Evolutionary conservation across 257 asterid genomes (phyloP).

Genomic region (Thymus quinquecostatus): DNA sequence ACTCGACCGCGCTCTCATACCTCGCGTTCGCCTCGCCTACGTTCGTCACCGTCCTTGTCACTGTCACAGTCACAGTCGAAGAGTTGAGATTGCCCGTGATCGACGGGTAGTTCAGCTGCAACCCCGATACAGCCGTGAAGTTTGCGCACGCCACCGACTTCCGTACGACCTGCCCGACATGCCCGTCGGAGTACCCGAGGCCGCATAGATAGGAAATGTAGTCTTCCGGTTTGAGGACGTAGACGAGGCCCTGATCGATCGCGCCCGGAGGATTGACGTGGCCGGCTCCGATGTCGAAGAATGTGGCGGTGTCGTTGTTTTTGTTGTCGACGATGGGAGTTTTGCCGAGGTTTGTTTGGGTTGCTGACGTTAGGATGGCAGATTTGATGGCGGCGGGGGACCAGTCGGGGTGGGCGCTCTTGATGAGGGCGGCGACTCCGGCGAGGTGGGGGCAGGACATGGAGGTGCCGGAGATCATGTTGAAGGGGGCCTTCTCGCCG

Average conservation of each 20-base stretch:
- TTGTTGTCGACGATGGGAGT: slow-evolving; percentile 14
- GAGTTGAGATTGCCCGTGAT: slow-evolving; percentile 36
- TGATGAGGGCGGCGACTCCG: no score
- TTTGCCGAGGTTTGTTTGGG: slow-evolving; percentile 6
- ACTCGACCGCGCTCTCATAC: slow-evolving; percentile 9
- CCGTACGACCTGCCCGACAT: slow-evolving; percentile 26
- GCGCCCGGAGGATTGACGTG: slow-evolving; percentile 40
- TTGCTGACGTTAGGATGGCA: slow-evolving; percentile 46
- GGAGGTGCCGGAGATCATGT: no score
- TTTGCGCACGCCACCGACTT: slow-evolving; percentile 30
- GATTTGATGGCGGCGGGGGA: no score
- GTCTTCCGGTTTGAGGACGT: slow-evolving; percentile 39
- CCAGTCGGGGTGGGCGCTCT: no score
- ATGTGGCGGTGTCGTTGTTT: slow-evolving; percentile 1
- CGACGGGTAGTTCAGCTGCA: slow-evolving; percentile 45
- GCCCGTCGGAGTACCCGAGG: slow-evolving; percentile 33
- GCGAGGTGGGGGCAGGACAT: no score
- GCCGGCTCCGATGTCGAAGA: slow-evolving; percentile 38
- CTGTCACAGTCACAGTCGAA: not conserved
- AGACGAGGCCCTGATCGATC: slow-evolving; percentile 42
- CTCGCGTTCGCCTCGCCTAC: slow-evolving; percentile 47
- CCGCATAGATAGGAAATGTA: slow-evolving; percentile 46
- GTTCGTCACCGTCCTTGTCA: slow-evolving; percentile 49
- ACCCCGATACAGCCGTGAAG: slow-evolving; percentile 30
- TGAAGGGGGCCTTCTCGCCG: no score